Evolutionary conservation across 495 filamentous ascomycete species (phyloP).

Genomic region (Penicillium nucicola): DNA sequence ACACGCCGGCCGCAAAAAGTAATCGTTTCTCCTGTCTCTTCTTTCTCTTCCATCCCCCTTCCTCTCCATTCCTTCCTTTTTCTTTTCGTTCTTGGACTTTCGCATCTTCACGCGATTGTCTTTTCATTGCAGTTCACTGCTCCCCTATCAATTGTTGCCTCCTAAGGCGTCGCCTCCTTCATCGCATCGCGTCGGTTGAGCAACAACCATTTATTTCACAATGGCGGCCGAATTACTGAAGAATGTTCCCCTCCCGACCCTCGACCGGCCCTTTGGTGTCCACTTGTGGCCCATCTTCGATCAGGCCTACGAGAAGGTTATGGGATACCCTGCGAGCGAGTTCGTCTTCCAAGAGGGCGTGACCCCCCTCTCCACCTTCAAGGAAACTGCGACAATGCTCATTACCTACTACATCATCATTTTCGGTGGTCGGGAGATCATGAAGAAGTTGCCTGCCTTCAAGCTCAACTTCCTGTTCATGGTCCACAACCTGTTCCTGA

Average conservation of each 20-base stretch:
- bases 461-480: conserved; percentile 66
- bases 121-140: neutral
- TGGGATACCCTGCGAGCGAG: conserved; percentile 61
- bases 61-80: conserved; percentile 16
- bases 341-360: conserved; percentile 57
- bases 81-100: conserved; percentile 5
- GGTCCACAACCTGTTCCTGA: conserved; percentile 67
- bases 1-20: conserved; percentile 31
- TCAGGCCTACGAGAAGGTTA: conserved; percentile 69
- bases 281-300: conserved; percentile 93
- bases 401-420: conserved; percentile 63
- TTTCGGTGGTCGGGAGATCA: conserved; percentile 64
- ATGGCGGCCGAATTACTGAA: conserved; percentile 58
- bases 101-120: conserved; percentile 2
- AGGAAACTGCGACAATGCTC: conserved; percentile 54
- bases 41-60: conserved; percentile 20
- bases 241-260: conserved; percentile 66
- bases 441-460: conserved; percentile 56
- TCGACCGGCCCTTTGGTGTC: conserved; percentile 91
- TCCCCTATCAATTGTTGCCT: conserved; percentile 1
- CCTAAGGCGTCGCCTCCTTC: neutral
- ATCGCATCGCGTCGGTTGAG: neutral
- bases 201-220: conserved; percentile 8
- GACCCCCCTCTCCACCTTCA: conserved; percentile 60
- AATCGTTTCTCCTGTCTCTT: conserved; percentile 18